phyloP scores from a whole-genome alignment of 2,329 filamentous ascomycete genomes.

The Cytospora piceae region DNA sequence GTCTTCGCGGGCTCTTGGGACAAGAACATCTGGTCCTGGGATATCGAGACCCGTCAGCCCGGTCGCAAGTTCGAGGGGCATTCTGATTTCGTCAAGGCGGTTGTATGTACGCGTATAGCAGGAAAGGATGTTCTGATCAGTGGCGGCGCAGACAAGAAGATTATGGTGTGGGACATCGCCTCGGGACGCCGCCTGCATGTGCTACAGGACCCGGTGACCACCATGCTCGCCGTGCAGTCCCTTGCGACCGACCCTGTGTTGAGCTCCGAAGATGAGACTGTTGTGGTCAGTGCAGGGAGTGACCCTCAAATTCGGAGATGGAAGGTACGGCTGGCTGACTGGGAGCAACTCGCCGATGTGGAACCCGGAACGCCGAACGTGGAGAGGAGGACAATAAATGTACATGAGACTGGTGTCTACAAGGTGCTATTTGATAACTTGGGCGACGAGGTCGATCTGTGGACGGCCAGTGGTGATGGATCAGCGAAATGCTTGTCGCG shows the following conservation, averaged over 20 bases:
- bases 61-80: conserved; percentile 74
- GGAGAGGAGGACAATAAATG: conserved; percentile 62
- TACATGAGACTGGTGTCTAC: conserved; percentile 92
- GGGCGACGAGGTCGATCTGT: conserved; percentile 71
- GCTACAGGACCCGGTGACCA: conserved; percentile 72
- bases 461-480: conserved; percentile 93
- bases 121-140: conserved; percentile 70
- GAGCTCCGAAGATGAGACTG: conserved; percentile 52
- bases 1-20: conserved; percentile 95
- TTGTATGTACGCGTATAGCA: conserved; percentile 65
- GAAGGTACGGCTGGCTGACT: conserved; percentile 59
- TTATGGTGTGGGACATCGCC: conserved; percentile 79
- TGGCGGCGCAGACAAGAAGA: conserved; percentile 77
- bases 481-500: conserved; percentile 80
- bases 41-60: conserved; percentile 58
- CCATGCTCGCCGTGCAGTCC: conserved; percentile 78
- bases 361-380: conserved; percentile 46
- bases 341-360: conserved; percentile 58
- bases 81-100: conserved; percentile 86
- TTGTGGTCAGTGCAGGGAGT: conserved; percentile 79
- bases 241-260: conserved; percentile 74
- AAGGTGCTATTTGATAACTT: conserved; percentile 71
- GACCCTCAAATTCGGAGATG: conserved; percentile 80
- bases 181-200: conserved; percentile 72
- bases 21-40: conserved; percentile 87